Evolutionary conservation across 1,139 yeast species (phyloP).

Genomic region (Kurtzmaniella quercitrusa): DNA sequence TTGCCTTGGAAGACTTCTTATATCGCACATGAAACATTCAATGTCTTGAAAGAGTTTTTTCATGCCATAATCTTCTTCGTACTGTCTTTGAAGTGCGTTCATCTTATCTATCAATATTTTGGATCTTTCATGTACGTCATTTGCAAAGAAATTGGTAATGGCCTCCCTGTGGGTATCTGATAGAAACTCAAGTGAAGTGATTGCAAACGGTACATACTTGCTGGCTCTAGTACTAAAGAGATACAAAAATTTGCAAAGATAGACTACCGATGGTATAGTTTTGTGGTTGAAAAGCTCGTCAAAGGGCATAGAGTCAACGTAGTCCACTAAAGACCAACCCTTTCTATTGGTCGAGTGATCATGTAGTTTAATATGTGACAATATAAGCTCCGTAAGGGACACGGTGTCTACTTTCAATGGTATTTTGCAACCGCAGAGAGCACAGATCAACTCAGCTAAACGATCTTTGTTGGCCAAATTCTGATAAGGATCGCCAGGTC

Average conservation of each 20-base stretch:
- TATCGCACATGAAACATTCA: too few relatives aligned
- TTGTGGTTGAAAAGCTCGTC: slow-evolving; percentile 13
- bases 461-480: slow-evolving; percentile 7
- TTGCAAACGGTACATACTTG: slow-evolving; percentile 16
- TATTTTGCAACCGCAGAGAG: slow-evolving; percentile 1
- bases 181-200: slow-evolving; percentile 16
- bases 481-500: slow-evolving; percentile 11
- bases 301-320: slow-evolving; percentile 3
- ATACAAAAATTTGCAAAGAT: slow-evolving; percentile 16
- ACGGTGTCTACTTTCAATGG: slow-evolving; percentile 1
- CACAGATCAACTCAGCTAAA: slow-evolving; percentile 9
- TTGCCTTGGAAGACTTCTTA: too few relatives aligned
- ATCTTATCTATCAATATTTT: background rate
- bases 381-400: background rate
- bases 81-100: too few relatives aligned
- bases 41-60: too few relatives aligned
- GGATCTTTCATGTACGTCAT: slow-evolving; percentile 1
- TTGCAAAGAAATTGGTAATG: slow-evolving; percentile 8
- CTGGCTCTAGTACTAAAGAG: slow-evolving; percentile 20
- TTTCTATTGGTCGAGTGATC: background rate
- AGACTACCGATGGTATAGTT: slow-evolving; percentile 14
- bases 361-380: background rate
- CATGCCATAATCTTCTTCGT: too few relatives aligned
- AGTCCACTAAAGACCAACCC: background rate
- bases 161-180: slow-evolving; percentile 14